Base-by-base conservation (phyloP, 768 basidiomycete genomes). In the Pisolithus sp. region DNA sequence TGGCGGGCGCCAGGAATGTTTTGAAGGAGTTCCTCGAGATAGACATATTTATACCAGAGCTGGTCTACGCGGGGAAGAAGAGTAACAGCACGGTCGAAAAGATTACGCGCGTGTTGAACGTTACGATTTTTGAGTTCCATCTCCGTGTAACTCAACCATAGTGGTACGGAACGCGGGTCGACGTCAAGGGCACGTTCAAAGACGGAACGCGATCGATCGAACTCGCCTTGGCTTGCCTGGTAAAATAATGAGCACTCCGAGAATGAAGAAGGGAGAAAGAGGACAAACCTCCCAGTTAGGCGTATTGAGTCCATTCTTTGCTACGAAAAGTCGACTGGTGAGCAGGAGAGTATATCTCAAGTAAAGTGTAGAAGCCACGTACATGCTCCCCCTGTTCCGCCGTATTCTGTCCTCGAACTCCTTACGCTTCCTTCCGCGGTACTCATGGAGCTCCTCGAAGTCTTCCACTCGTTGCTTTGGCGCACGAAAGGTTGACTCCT, bases 1-100 rank as follows among this genome's bases (percentile, higher is more conserved):
- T 98, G 95, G 8, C 96, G 84, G 2, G 94, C 93, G 37, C 96
- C 96, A 1, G 94, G 83, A 30, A 99, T 86, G 63, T 99, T 98
- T 61, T 94, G 88, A 12, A 99, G 79, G 3, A 99, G 80, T 66
- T 99, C 96, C 65, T 99, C 96, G 50, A 99, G 82, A 69, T 96
- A 97, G 53, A 99, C 95, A 51, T 97, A 99, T 68, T 97, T 97
- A 80, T 98, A 98, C 96, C 96, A 98, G 7, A 99, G 78, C 64
- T 95, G 89, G 67, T 99, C 94, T 46, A 99, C 85, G 42, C 96
- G 86, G 9, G 96, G 96, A 23, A 99, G 83, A 1, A 98, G 78
- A 5, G 95, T 99, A 55, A 99, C 93, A 2, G 93, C 93, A 57
- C 96, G 83, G 73, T 99, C 96, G 67, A 91, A 98, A 21, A 98